These are phyloP conservation scores for Urochloa ruziziensis DNA, from an alignment of 176 grass and related monocot genomes.

Conservation along the genomic window DNA sequence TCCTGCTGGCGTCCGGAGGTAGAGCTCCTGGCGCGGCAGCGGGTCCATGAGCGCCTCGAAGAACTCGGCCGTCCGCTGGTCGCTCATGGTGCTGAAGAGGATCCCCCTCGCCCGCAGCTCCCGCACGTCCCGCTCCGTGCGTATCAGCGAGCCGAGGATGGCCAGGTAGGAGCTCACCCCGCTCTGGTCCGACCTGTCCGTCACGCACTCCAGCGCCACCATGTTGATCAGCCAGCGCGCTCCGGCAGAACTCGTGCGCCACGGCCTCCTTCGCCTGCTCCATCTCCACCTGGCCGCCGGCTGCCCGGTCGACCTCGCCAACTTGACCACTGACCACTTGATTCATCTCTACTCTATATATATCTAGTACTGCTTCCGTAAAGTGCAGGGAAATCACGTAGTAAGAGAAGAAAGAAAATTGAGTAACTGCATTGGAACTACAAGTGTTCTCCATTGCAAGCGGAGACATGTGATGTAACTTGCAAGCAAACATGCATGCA, in stretches of 20 bases:
- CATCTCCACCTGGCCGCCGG: not conserved
- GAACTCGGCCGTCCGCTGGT: not conserved
- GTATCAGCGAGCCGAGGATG: conserved; percentile 1
- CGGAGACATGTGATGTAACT: not conserved
- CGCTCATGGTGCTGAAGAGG: conserved; percentile 10
- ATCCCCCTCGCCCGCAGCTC: not conserved
- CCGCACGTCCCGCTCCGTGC: not conserved
- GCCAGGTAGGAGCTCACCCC: conserved; percentile 11
- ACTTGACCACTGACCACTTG: not conserved
- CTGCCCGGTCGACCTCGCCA: not conserved
- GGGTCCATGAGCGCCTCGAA: not conserved
- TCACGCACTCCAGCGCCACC: conserved; percentile 4
- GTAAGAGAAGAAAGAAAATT: not conserved
- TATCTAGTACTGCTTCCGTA: not conserved
- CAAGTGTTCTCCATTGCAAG: not conserved
- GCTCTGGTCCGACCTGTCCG: not conserved
- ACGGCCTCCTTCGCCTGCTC: conserved; percentile 6
- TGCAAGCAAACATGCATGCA: not conserved
- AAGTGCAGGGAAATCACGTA: not conserved
- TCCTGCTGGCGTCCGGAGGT: not conserved
- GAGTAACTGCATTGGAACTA: not conserved
- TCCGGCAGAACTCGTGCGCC: not conserved
- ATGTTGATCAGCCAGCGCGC: conserved; percentile 5
- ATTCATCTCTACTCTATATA: not conserved
- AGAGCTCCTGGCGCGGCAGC: conserved; percentile 11